Evolutionary conservation across 805 yeast genomes (phyloP), one percentile per base, ranked within the genome.

Genomic region (Wilhelminamyces savonicus): DNA sequence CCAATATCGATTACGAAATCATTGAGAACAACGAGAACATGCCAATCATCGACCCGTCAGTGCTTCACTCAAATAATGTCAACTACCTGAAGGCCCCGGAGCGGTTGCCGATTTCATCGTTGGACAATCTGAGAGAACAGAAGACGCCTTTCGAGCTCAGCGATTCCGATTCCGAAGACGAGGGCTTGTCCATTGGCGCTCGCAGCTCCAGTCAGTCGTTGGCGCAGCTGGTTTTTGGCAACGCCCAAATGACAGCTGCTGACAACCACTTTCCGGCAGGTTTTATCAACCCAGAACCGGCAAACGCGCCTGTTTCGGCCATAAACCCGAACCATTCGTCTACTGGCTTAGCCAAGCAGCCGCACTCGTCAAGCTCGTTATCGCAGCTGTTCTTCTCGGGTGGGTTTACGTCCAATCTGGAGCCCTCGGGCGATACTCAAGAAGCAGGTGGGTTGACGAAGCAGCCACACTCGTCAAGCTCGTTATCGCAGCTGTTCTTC

Each of bases 161-260:
- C 28, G 54, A 45, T 23, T 32, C 40, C 2, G 53, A 46, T 15
- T 43, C 52, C 4, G 19, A 17, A 6, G 66, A 55, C 18, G 62
- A 46, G 12, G 65, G 64, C 3, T 50, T 64, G 26, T 57, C 64
- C 3, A 63, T 64, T 20, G 54, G 53, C 4, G 54, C 69, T 3
- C 44, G 62, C 32, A 46, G 50, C 24, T 61, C 68, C 9, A 60
- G 67, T 45, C 69, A 62, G 36, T 55, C 66, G 18, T 47, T 64
- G 31, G 69, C 69, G 10, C 66, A 64, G 32, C 66, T 51, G 52
- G 58, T 59, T 17, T 60, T 62, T 43, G 52, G 52, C 14, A 41
- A 37, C 20, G 39, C 41, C 9, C 24, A 16, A 8, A 23, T 47
- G 41, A 42, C 48, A 16, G 32, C 46, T 11, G 29, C 36, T 16